Conservation (phyloP, 148 eudicot genomes). For the Chenopodium suecicum region DNA sequence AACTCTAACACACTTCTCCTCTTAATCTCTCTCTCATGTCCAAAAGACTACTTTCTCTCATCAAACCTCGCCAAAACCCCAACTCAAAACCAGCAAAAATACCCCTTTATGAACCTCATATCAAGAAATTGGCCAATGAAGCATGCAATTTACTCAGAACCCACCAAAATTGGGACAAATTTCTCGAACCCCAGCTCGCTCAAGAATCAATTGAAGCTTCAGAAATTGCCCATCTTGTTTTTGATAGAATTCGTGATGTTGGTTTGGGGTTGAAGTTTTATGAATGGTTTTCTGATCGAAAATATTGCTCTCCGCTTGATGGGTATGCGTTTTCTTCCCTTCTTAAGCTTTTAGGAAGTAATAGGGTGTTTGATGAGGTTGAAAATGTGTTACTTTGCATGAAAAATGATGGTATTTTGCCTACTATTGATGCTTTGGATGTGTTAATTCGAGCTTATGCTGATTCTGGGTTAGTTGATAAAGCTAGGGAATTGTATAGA, state of each 20-base stretch:
- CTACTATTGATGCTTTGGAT: conserved; percentile 55
- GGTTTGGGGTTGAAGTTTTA: conserved; percentile 71
- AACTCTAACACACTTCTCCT: not conserved
- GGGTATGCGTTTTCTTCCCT: conserved; percentile 79
- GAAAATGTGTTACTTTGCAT: conserved; percentile 47
- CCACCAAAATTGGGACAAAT: conserved; percentile 62
- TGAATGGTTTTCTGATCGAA: conserved; percentile 48
- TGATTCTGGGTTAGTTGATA: conserved; percentile 55
- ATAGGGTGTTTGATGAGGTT: conserved; percentile 56
- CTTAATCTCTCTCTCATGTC: conserved; percentile 51
- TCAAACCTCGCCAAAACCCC: conserved; percentile 62
- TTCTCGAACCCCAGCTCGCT: conserved; percentile 53
- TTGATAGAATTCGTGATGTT: conserved; percentile 62
- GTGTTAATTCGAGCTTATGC: conserved; percentile 60
- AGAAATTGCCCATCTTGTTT: conserved; percentile 71
- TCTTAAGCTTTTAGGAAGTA: conserved; percentile 61
- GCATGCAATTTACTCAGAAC: conserved; percentile 51
- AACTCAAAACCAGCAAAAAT: conserved; percentile 35
- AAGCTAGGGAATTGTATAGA: conserved; percentile 53
- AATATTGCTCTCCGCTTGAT: conserved; percentile 56
- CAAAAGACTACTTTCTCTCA: conserved; percentile 57
- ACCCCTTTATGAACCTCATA: conserved; percentile 33
- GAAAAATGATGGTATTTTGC: conserved; percentile 46
- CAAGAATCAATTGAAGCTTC: conserved; percentile 56
- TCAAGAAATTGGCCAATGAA: conserved; percentile 45